Evolutionary conservation across 2,329 filamentous ascomycete genomes (phyloP), one percentile per base, ranked within the genome.

Genomic region (Zymoseptoria ardabiliae): DNA sequence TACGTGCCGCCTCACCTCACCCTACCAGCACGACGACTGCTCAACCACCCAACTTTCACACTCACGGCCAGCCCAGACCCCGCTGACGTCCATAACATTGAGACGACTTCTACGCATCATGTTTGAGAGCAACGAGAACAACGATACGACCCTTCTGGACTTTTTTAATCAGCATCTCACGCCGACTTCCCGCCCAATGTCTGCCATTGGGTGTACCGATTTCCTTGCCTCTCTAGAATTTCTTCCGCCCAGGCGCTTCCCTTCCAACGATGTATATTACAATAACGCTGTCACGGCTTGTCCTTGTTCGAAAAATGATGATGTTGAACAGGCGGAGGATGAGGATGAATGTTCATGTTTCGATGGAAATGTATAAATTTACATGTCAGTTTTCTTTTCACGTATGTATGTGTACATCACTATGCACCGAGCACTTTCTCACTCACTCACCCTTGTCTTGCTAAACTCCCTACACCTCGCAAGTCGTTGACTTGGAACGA

Each of bases 1-100:
- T 59, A 55, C 58, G 57, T 51, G 53, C 51, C 56, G 53, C 50
- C 22, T 25, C 59, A 49, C 49, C 25, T 35, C 56, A 54, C 45
- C 54, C 56, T 45, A 2, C 35, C 35, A 17, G 35, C 35, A 17
- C 35, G 17, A 45, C 35, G 35, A 45, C 10, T 13, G 17, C 17
- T 5, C 2, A 13, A 4, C 13, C 35, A 13, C 35, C 35, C 4
- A 45, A 3, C 35, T 45, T 45, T n/a, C 17, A 45, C 4, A 5
- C 35, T 45, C 35, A 45, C 4, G 35, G 35, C 6, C 35, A 45
- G 35, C 35, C 35, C 4, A 45, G 35, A n/a, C 35, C 35, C 4
- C 35, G 35, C 35, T 45, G 35, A 45, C 13, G 35, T n/a, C 17
- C 35, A 13, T 41, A 4, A 41, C 35, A 17, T 17, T n/a, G 17